These are phyloP conservation scores for Esteya vermicola DNA, from an alignment of 2,329 filamentous ascomycete species.

Conservation along the genomic window DNA sequence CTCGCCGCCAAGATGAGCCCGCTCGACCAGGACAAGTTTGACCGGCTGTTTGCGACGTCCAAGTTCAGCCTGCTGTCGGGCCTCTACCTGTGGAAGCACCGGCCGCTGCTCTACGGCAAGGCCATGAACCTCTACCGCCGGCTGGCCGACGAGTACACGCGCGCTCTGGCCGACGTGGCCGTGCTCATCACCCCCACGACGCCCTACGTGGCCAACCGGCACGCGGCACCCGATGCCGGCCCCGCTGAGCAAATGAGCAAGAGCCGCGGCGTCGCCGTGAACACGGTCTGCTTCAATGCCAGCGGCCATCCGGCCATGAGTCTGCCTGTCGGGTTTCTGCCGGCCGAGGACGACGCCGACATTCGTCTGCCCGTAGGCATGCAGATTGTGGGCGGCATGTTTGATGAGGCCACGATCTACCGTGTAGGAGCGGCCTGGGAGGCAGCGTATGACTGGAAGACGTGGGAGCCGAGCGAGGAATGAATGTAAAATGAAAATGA, in stretches of 20 bases:
- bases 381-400: constrained; percentile 16
- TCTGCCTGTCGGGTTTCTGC: constrained; percentile 24
- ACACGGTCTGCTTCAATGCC: constrained; percentile 30
- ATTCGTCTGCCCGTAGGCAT: constrained; percentile 16
- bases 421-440: too few species aligned
- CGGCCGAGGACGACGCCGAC: constrained; percentile 5
- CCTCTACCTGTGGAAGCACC: constrained; percentile 7
- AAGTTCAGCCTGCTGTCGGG: neutral
- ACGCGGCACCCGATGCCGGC: constrained; percentile 18
- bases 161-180: constrained; percentile 24
- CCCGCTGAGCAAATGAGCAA: constrained; percentile 23
- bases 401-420: too few species aligned
- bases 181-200: constrained; percentile 31
- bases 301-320: constrained; percentile 33
- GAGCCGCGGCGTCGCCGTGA: constrained; percentile 27
- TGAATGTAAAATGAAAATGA: too few species aligned
- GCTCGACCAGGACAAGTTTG: neutral
- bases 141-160: constrained; percentile 31
- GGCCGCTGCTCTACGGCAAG: constrained; percentile 21
- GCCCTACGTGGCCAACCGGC: constrained; percentile 26
- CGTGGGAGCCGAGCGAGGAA: too few species aligned
- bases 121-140: constrained; percentile 28
- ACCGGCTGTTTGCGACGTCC: neutral
- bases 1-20: neutral
- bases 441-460: too few species aligned